Evolutionary conservation across 345 rosid species (phyloP), one percentile per base, ranked within the genome.

Genomic region (Populus tremula): DNA sequence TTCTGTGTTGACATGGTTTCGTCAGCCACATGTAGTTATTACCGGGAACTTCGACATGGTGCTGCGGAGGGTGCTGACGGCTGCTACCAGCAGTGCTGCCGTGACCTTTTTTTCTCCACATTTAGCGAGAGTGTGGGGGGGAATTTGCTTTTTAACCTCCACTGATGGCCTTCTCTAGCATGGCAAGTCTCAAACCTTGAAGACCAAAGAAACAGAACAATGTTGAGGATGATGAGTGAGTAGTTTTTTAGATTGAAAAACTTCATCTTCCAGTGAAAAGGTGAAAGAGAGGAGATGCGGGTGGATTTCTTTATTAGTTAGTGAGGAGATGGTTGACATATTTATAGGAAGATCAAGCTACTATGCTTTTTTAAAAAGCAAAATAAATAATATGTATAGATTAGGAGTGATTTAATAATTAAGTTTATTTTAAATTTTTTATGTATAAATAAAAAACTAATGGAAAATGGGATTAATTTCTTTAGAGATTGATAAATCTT

Each of bases 161-260:
- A 82, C 17, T 70, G 79, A 71, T 80, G 87, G 82, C 83, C 83
- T 76, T 84, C 80, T 74, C 92, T 89, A 61, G 89, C 92, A 29
- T 79, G 81, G 81, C 89, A 87, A 39, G 84, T 78, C 69, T 77
- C 81, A 45, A 86, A 76, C 63, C 82, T 81, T 2, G 76, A 71
- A 65, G 82, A 78, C 79, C 75, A 70, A 53, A 88, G 56, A 67
- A 83, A 80, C 67, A 86, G 20, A 75, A 78, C 80, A 54, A 82
- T 67, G 72, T 84, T 77, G 70, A 77, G 29, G 35, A 31, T 71
- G 31, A 86, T 70, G 25, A 65, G 31, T 5, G 85, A 25, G 50
- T 76, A 68, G 38, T 72, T 77, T 78, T 76, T 80, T 18, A 72
- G 67, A 71, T 73, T 79, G 72, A 76, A 79, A 49, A 20, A 71